Base-by-base conservation (phyloP, 371 early-diverging fungal genomes). In the Globomyces sp. region DNA sequence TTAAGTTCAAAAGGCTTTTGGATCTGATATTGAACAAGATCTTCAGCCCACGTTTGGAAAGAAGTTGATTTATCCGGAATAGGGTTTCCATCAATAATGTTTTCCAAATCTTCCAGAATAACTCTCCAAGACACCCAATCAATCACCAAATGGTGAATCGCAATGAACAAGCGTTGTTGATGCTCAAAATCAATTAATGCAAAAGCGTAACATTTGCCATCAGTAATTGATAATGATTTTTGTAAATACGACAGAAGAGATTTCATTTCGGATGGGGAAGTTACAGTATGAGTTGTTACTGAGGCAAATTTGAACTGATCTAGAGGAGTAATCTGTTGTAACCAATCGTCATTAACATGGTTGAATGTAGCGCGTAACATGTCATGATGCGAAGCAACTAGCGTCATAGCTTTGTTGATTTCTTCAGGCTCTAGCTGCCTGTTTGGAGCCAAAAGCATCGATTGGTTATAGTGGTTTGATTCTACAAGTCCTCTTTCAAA, bases 81-180 rank as follows among this genome's bases (percentile, higher is more conserved):
- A 4, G 64, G 37, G 4, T 45, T 51, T 36, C 66, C 68, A 11
- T 37, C 42, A 46, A 66, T 37, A 10, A 72, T 50, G 24, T 58
- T 48, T 52, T 71, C 60, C 36, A 73, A 40, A 50, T 73, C 70
- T 24, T 69, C 73, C 50, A 73, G 44, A 10, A 73, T 4, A 50
- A 73, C 66, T 13, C 70, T 66, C 70, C 69, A 69, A 9, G 73
- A 73, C 34, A 69, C 70, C 45, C 66, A 48, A 52, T 73, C 73
- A 9, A 70, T 3, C 62, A 67, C 70, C 4, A 73, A 58, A 68
- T 73, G 70, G 44, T 73, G 73, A 6, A 64, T 50, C 41, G 67
- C 64, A 51, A 70, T 3, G 40, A 70, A 50, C 5, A 73, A 48
- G 6, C 58, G 62, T 48, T 71, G 71, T 36, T 44, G 42, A 10